phyloP scores from a whole-genome alignment of 495 filamentous ascomycete genomes.

The Extremus antarcticus region DNA sequence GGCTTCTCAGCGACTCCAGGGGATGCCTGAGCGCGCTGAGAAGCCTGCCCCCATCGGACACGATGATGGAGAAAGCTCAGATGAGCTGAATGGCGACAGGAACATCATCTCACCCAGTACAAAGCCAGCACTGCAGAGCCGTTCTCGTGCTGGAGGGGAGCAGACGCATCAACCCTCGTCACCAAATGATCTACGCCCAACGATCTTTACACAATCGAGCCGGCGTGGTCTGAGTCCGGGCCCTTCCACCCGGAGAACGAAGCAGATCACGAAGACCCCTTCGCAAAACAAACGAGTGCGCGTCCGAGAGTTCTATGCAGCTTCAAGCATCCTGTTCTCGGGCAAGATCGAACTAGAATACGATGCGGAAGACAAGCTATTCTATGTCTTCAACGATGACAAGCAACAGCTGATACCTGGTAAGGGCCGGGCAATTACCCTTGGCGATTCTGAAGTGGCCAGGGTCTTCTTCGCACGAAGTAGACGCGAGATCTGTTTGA shows the following conservation, averaged over 20 bases:
- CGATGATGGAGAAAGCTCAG: not conserved
- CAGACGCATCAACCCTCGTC: no score
- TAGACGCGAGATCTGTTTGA: not conserved
- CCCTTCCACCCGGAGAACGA: no score
- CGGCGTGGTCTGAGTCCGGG: no score
- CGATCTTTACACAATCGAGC: no score
- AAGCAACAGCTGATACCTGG: not conserved
- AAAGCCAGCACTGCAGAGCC: not conserved
- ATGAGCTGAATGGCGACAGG: not conserved
- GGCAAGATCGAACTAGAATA: not conserved
- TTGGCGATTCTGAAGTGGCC: conserved; percentile 1
- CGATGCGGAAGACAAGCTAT: not conserved
- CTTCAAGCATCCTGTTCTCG: not conserved
- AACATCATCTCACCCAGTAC: not conserved
- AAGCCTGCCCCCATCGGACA: not conserved
- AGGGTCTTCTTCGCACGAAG: not conserved
- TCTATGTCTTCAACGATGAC: not conserved
- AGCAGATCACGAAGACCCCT: no score
- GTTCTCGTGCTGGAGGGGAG: not conserved
- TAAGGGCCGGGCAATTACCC: not conserved
- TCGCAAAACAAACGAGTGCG: no score
- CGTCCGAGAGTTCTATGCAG: not conserved
- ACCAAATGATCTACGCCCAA: no score
- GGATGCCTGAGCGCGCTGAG: not conserved
- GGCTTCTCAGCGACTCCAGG: not conserved